Evolutionary conservation across 176 grass and related monocot genomes (phyloP).

Genomic region (Melocanna baccifera): DNA sequence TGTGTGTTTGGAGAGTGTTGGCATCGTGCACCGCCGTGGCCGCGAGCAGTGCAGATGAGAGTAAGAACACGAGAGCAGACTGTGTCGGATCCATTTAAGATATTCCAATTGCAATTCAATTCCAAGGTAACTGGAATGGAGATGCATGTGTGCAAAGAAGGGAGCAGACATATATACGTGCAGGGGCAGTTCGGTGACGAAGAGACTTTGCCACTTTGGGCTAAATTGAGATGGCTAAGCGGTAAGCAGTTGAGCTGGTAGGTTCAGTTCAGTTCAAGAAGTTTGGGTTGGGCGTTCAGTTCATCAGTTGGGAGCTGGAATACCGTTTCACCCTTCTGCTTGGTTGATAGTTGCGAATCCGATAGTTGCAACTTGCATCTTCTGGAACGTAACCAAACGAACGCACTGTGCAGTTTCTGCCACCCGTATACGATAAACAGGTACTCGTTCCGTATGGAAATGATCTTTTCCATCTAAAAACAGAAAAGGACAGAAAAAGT

Average conservation of each 20-base stretch:
- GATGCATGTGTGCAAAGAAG: slow-evolving; percentile 8
- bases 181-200: not conserved
- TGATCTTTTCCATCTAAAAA: not conserved
- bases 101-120: too few species aligned
- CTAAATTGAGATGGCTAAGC: not conserved
- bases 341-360: not conserved
- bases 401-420: not conserved
- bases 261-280: slow-evolving; percentile 7
- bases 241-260: not conserved
- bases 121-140: not conserved
- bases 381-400: not conserved
- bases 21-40: not conserved
- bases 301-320: not conserved
- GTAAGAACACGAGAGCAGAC: not conserved
- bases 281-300: not conserved
- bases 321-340: not conserved
- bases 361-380: not conserved
- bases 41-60: not conserved
- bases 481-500: not conserved
- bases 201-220: not conserved
- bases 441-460: not conserved
- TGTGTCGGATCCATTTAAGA: not conserved
- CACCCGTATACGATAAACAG: not conserved
- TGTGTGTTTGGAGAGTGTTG: not conserved
- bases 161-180: not conserved